phyloP scores from a whole-genome alignment of 1,284 basidiomycete species.

The Cryptococcus depauperatus region DNA sequence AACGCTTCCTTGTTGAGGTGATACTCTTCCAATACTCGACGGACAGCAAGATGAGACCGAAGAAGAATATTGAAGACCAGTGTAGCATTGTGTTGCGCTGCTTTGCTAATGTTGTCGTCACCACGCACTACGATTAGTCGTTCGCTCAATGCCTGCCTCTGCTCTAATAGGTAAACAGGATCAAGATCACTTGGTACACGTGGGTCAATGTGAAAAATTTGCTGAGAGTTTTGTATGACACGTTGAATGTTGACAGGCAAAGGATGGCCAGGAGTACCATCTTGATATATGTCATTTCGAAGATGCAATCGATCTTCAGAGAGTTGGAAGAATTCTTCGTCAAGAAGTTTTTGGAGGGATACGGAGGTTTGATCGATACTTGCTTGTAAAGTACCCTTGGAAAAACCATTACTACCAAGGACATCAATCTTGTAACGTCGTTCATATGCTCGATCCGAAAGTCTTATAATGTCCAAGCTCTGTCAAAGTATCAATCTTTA shows the following conservation, averaged over 20 bases:
- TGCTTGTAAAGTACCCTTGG: conserved; percentile 76
- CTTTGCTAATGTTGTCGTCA: conserved; percentile 61
- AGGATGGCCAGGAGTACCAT: conserved; percentile 61
- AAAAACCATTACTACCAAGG: conserved; percentile 61
- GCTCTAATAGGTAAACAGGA: conserved; percentile 75
- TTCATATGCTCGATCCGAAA: conserved; percentile 78
- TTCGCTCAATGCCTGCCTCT: conserved; percentile 61
- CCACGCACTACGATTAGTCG: conserved; percentile 81
- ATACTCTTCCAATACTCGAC: conserved; percentile 74
- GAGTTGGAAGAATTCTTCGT: conserved; percentile 77
- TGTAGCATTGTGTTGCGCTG: conserved; percentile 84
- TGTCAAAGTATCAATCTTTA: conserved; percentile 4
- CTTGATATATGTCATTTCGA: conserved; percentile 76
- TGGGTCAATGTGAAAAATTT: conserved; percentile 94
- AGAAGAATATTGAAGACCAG: conserved; percentile 88
- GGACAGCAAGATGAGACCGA: conserved; percentile 74
- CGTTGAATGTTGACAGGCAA: conserved; percentile 91
- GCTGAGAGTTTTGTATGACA: conserved; percentile 89
- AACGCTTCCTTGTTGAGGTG: conserved; percentile 87
- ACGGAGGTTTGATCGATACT: conserved; percentile 86
- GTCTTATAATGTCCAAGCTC: conserved; percentile 75
- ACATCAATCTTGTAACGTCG: conserved; percentile 89
- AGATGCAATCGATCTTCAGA: conserved; percentile 66
- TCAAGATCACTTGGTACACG: conserved; percentile 89
- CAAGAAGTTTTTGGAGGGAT: conserved; percentile 80